Evolutionary conservation across 257 asterid genomes (phyloP), one percentile per base, ranked within the genome.

Genomic region (Rhazya stricta): DNA sequence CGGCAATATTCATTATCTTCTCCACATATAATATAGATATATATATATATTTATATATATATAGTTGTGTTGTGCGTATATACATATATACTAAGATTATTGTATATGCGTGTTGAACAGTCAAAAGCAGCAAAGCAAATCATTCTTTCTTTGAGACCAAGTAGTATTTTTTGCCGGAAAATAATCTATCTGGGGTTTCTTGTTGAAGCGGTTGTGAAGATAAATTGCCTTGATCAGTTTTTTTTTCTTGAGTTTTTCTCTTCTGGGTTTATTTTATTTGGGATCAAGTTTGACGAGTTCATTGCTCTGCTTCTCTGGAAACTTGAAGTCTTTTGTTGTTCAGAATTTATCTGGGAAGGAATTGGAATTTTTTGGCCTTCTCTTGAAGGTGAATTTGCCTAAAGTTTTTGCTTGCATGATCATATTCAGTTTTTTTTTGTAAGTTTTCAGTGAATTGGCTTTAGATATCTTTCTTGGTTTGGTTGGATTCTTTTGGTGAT

Each of bases 91-190:
- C 53, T 54, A 50, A n/a, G 76, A 72, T 71, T 51, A 36, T 77
- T 46, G 43, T 74, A 77, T 73, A 74, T 78, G 80, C 96, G 94
- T 85, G 96, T 92, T 88, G 92, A 86, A 89, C 82, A 86, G 92
- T 92, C 97, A 89, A 88, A 79, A 73, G 82, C 74, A 43, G 81
- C 79, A 41, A 51, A 76, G 69, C 77, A 63, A 62, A 62, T 68
- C 48, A 66, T 48, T 75, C 80, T 75, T 76, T 77, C 84, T 81
- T 81, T 74, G 63, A 74, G 81, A 79, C 82, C 79, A 73, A 86
- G 81, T 21, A 10, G 57, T 27, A 74, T 32, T 21, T 53, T 69
- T 74, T 69, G 37, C 66, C 53, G 19, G 57, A 41, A 27, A 75
- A 62, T 48, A 54, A 32, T 48, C 32, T 60, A 29, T 27, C 60